Evolutionary conservation across 352 stramenopile genomes (phyloP).

Genomic region (Pythium oligandrum): DNA sequence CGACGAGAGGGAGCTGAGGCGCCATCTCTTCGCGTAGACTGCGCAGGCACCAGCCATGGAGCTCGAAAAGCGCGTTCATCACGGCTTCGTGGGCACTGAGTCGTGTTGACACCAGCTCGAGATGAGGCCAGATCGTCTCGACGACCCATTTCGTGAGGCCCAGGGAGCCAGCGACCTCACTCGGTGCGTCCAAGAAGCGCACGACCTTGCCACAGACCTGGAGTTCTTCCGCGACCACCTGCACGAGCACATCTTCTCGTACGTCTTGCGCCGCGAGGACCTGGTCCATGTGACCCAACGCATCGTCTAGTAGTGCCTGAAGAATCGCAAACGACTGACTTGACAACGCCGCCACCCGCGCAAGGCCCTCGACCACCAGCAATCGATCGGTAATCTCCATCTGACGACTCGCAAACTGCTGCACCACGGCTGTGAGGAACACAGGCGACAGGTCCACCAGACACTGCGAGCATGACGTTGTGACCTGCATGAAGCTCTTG

Average conservation of each 20-base stretch:
- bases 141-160: constrained; percentile 41
- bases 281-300: constrained; percentile 42
- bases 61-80: constrained; percentile 57
- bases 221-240: constrained; percentile 47
- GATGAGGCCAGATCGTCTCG: constrained; percentile 51
- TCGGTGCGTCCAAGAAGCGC: constrained; percentile 58
- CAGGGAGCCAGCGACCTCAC: constrained; percentile 42
- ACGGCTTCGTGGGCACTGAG: constrained; percentile 35
- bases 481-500: constrained; percentile 73
- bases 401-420: constrained; percentile 30
- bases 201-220: constrained; percentile 61
- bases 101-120: constrained; percentile 35
- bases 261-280: constrained; percentile 18
- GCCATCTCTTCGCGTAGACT: constrained; percentile 57
- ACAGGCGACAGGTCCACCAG: constrained; percentile 41
- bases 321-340: constrained; percentile 45
- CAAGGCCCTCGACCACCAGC: constrained; percentile 60
- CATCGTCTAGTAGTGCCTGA: constrained; percentile 40
- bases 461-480: constrained; percentile 38
- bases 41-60: constrained; percentile 71
- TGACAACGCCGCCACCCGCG: constrained; percentile 44
- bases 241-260: constrained; percentile 1
- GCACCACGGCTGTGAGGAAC: constrained; percentile 35
- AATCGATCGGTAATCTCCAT: constrained; percentile 54
- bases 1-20: constrained; percentile 39